Evolutionary conservation across 768 basidiomycete species (phyloP).

Genomic region (Thelephora ganbajun): DNA sequence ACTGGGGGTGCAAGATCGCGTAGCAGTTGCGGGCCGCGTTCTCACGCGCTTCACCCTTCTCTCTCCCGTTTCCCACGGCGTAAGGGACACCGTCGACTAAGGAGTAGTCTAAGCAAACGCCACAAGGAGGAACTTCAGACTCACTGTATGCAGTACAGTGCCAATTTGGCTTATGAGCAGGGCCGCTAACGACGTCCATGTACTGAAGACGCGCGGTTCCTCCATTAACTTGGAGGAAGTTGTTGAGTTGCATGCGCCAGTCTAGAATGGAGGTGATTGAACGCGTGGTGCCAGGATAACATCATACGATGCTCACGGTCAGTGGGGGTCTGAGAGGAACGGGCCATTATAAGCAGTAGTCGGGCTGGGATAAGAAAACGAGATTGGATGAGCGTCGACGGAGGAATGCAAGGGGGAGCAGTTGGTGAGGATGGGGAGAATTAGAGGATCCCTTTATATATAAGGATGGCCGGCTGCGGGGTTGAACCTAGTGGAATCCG

Average conservation of each 20-base stretch:
- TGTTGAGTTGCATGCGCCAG: constrained; percentile 20
- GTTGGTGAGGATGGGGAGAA: too few relatives aligned
- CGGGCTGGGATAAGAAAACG: too few relatives aligned
- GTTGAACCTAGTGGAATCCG: too few relatives aligned
- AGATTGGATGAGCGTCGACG: too few relatives aligned
- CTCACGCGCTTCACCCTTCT: neutral
- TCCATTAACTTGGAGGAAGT: constrained; percentile 17
- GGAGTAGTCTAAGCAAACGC: neutral
- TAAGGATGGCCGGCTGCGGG: too few relatives aligned
- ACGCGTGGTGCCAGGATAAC: too few relatives aligned
- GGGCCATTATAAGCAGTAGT: too few relatives aligned
- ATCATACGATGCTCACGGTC: too few relatives aligned
- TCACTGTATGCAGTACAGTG: constrained; percentile 15
- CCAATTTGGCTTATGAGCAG: constrained; percentile 15
- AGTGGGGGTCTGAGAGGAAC: too few relatives aligned
- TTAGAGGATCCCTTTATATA: too few relatives aligned
- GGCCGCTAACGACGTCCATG: constrained; percentile 12
- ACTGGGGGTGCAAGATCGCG: too few relatives aligned
- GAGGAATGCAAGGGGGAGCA: too few relatives aligned
- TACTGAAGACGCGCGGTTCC: constrained; percentile 11
- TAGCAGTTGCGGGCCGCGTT: neutral
- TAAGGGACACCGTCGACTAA: neutral
- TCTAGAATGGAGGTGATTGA: constrained; percentile 6
- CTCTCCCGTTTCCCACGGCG: neutral
- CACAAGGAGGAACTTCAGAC: constrained; percentile 1